Conservation (phyloP, 2,329 filamentous ascomycete genomes). For the Pseudogymnoascus sp. region DNA sequence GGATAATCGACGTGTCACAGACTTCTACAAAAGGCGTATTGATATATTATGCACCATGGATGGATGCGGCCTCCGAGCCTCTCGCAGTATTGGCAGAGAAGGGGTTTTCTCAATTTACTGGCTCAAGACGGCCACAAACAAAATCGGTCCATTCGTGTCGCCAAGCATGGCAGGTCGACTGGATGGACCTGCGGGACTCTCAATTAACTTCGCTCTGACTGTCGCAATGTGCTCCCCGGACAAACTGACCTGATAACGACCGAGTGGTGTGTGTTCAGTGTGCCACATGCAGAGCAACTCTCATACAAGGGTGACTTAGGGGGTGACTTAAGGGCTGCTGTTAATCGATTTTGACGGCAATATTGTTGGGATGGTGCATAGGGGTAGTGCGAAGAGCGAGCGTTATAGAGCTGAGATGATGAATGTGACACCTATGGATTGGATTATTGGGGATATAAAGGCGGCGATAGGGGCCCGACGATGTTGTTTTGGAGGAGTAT, state of each 20-base stretch:
- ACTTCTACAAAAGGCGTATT: neutral
- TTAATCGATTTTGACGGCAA: neutral
- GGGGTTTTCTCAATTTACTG: neutral
- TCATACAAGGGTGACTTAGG: neutral
- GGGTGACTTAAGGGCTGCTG: neutral
- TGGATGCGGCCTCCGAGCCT: neutral
- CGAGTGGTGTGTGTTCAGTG: neutral
- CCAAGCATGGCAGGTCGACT: neutral
- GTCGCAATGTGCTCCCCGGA: neutral
- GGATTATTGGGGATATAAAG: constrained; percentile 1
- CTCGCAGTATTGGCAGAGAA: neutral
- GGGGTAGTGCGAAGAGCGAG: neutral
- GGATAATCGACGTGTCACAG: neutral
- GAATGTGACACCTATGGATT: constrained; percentile 6
- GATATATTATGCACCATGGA: neutral
- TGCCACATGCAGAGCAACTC: neutral
- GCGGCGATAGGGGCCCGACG: neutral
- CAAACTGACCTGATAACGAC: neutral
- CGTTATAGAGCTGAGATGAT: neutral
- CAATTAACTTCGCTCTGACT: constrained; percentile 1
- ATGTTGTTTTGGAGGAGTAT: neutral
- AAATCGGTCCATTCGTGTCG: neutral
- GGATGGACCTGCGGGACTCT: neutral
- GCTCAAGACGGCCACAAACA: neutral
- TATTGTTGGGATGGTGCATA: constrained; percentile 4